Percentiles rank a stretch among this genome's conserved stretches.
phyloP scores from a whole-genome alignment of 2,329 filamentous ascomycete species.

The Pestalotiopsis sp. region DNA sequence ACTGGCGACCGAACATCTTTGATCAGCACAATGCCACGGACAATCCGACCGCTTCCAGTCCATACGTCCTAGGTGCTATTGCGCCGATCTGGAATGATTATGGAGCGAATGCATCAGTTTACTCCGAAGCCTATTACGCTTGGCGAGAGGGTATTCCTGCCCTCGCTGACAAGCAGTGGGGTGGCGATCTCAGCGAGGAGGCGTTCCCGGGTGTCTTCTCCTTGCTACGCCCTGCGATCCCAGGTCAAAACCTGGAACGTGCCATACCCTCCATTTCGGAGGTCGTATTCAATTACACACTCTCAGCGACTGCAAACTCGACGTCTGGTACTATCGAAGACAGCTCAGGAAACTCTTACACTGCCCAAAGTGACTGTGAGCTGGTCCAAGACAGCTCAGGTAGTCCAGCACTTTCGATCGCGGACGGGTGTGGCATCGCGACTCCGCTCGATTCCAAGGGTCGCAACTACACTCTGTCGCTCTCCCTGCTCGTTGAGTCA shows the following conservation, averaged over 20 bases:
- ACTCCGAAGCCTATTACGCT: slow-evolving; percentile 54
- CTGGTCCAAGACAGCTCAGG: slow-evolving; percentile 20
- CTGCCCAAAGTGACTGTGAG: slow-evolving; percentile 40
- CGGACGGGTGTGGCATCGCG: slow-evolving; percentile 40
- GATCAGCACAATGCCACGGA: slow-evolving; percentile 49
- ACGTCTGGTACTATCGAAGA: slow-evolving; percentile 31
- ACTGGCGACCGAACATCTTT: slow-evolving; percentile 53
- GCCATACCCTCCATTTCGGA: slow-evolving; percentile 36
- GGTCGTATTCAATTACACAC: slow-evolving; percentile 37
- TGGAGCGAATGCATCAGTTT: slow-evolving; percentile 51
- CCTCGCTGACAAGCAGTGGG: slow-evolving; percentile 56
- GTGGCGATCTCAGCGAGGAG: slow-evolving; percentile 43
- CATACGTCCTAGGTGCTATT: slow-evolving; percentile 49
- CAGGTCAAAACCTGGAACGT: slow-evolving; percentile 53
- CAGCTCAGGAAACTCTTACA: slow-evolving; percentile 40
- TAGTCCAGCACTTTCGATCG: slow-evolving; percentile 30
- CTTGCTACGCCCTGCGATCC: slow-evolving; percentile 39
- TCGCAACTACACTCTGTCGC: slow-evolving; percentile 55
- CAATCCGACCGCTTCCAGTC: slow-evolving; percentile 43
- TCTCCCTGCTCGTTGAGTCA: slow-evolving; percentile 39
- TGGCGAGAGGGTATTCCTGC: slow-evolving; percentile 53
- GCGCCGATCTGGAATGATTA: slow-evolving; percentile 58
- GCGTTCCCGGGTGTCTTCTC: slow-evolving; percentile 42
- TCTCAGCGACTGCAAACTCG: slow-evolving; percentile 16
- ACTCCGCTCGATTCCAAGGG: slow-evolving; percentile 57